A percentile compares a stretch with the other conserved stretches of the same genome.
phyloP scores from a whole-genome alignment of 139 green algal species.

The Chlamydomonas incerta region DNA sequence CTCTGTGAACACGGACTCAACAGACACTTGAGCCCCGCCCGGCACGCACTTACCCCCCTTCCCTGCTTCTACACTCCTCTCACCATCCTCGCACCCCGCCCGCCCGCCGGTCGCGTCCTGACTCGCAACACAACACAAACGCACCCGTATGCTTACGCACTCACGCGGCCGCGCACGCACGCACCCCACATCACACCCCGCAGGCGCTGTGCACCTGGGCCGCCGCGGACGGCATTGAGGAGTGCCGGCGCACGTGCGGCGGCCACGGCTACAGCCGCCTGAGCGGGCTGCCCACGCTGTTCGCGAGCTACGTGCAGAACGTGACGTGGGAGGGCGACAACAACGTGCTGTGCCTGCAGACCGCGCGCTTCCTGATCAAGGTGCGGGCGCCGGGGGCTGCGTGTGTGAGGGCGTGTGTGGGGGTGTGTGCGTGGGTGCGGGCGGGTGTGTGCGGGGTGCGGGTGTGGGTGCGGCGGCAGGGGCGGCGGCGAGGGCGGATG shows the following conservation, averaged over 20 bases:
- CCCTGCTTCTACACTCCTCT: no score
- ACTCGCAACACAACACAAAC: no score
- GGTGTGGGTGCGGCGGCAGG: no score
- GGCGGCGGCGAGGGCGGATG: no score
- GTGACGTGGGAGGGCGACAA: slow-evolving; percentile 97
- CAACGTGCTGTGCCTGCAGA: slow-evolving; percentile 87
- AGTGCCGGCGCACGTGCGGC: slow-evolving; percentile 83
- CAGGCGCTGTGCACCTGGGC: slow-evolving; percentile 68
- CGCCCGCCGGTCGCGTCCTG: no score
- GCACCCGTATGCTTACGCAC: no score
- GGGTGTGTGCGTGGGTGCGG: no score
- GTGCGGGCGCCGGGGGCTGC: not conserved
- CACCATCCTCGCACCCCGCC: not conserved
- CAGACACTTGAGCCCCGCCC: no score
- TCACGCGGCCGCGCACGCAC: no score
- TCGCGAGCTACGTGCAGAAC: slow-evolving; percentile 91
- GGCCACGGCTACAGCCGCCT: slow-evolving; percentile 92
- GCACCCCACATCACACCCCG: slow-evolving; percentile 43
- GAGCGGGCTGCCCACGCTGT: slow-evolving; percentile 85
- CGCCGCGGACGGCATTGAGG: slow-evolving; percentile 83
- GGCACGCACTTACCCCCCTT: no score
- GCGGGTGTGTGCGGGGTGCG: no score
- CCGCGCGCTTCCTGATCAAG: slow-evolving; percentile 26
- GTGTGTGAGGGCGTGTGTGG: not conserved
- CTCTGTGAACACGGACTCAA: no score